phyloP scores from a whole-genome alignment of 2,329 filamentous ascomycete genomes.

The Ophiosphaerella korrae region DNA sequence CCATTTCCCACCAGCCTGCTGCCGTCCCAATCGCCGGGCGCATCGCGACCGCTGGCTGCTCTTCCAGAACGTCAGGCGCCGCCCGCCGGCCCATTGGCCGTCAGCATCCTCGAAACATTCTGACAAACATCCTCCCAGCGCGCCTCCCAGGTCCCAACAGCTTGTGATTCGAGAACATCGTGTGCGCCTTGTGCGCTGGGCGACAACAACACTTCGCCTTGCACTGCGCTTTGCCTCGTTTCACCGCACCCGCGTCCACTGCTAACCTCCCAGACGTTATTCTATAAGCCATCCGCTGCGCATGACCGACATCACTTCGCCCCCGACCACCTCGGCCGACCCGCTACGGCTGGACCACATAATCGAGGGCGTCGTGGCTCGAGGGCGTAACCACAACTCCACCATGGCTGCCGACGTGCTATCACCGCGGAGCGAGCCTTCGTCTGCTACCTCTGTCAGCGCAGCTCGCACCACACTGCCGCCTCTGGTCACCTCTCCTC shows the following conservation, averaged over 20 bases:
- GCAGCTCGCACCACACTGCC: slow-evolving; percentile 51
- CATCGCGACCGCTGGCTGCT: slow-evolving; percentile 8
- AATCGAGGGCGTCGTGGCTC: slow-evolving; percentile 34
- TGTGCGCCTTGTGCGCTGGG: slow-evolving; percentile 33
- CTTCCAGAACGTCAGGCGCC: slow-evolving; percentile 36
- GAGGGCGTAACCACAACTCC: slow-evolving; percentile 24
- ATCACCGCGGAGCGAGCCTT: slow-evolving; percentile 41
- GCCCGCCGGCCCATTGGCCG: slow-evolving; percentile 34
- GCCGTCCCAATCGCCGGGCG: slow-evolving; percentile 30
- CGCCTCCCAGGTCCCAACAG: slow-evolving; percentile 26
- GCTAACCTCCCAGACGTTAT: slow-evolving; percentile 25
- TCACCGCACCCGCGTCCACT: slow-evolving; percentile 8
- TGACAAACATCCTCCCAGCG: slow-evolving; percentile 25
- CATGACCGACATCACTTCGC: slow-evolving; percentile 39
- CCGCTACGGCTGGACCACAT: slow-evolving; percentile 36
- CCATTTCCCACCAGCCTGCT: slow-evolving; percentile 21
- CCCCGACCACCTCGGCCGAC: slow-evolving; percentile 26
- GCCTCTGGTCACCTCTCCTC: slow-evolving; percentile 57
- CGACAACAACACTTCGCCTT: slow-evolving; percentile 9
- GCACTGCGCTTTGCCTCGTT: slow-evolving; percentile 14
- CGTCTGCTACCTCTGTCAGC: slow-evolving; percentile 36
- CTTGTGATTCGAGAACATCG: slow-evolving; percentile 28
- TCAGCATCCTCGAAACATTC: slow-evolving; percentile 21
- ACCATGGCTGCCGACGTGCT: slow-evolving; percentile 48
- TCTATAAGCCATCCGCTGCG: slow-evolving; percentile 24